These are phyloP conservation scores for Phytopythium vexans DNA, from an alignment of 352 stramenopile species.

Conservation along the genomic window DNA sequence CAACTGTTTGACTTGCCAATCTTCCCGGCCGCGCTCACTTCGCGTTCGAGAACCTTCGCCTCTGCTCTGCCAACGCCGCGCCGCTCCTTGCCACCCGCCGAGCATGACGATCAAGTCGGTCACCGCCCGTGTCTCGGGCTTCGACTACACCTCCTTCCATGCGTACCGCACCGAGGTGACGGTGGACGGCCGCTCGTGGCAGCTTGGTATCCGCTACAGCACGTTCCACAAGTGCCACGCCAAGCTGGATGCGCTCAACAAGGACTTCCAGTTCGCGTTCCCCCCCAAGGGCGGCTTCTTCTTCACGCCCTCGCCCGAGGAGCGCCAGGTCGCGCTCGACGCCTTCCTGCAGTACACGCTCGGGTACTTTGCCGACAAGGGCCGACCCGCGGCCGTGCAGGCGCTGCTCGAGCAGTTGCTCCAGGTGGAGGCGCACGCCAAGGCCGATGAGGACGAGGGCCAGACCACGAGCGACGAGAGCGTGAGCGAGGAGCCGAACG, in stretches of 20 bases:
- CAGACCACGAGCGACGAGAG: constrained; percentile 23
- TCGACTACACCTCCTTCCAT: constrained; percentile 29
- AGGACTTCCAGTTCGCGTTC: constrained; percentile 55
- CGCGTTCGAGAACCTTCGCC: too few species aligned
- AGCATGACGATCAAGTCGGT: constrained; percentile 16
- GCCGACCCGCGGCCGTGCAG: constrained; percentile 23
- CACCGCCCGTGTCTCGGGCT: constrained; percentile 40
- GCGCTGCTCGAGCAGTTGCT: constrained; percentile 48
- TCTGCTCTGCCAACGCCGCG: too few species aligned
- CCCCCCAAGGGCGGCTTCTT: constrained; percentile 65
- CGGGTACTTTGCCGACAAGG: constrained; percentile 25
- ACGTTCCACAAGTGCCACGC: constrained; percentile 49
- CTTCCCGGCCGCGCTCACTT: too few species aligned
- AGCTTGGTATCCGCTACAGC: constrained; percentile 60
- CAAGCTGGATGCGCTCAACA: constrained; percentile 32
- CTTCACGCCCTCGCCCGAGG: constrained; percentile 46
- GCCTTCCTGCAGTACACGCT: constrained; percentile 50
- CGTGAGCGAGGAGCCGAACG: constrained; percentile 15
- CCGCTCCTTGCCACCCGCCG: too few species aligned
- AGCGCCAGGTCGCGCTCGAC: constrained; percentile 49
- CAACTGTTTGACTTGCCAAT: too few species aligned
- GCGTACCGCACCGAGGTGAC: constrained; percentile 49
- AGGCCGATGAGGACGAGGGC: constrained; percentile 14
- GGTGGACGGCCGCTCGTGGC: constrained; percentile 20
- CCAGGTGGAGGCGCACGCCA: constrained; percentile 28